Evolutionary conservation across 805 yeast species (phyloP).

Genomic region (Phaffomyces antillensis): DNA sequence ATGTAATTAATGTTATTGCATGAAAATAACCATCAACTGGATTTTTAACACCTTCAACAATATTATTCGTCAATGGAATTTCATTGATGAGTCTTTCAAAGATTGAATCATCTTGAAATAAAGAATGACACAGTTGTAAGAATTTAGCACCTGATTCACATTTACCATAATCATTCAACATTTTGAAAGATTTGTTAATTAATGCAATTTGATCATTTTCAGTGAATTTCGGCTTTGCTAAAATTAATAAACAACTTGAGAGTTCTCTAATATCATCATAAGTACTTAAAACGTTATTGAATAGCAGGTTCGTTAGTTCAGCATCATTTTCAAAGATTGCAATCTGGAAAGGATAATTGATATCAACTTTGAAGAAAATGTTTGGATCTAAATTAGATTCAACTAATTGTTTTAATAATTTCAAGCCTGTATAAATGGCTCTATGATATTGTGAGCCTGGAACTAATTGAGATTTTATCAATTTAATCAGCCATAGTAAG

Average conservation of each 20-base stretch:
- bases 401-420: slow-evolving; percentile 38
- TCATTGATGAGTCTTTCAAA: slow-evolving; percentile 26
- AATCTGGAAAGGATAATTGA: slow-evolving; percentile 43
- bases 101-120: slow-evolving; percentile 27
- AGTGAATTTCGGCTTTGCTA: slow-evolving; percentile 17
- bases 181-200: slow-evolving; percentile 24
- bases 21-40: slow-evolving; percentile 69
- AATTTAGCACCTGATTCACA: slow-evolving; percentile 78
- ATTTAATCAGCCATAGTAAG: slow-evolving; percentile 31
- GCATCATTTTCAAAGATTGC: slow-evolving; percentile 29
- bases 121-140: slow-evolving; percentile 41
- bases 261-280: slow-evolving; percentile 68
- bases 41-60: slow-evolving; percentile 39
- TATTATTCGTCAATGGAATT: slow-evolving; percentile 28
- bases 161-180: slow-evolving; percentile 43
- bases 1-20: slow-evolving; percentile 43
- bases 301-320: slow-evolving; percentile 38
- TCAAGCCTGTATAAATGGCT: slow-evolving; percentile 37
- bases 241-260: slow-evolving; percentile 38
- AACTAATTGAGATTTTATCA: slow-evolving; percentile 32
- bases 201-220: slow-evolving; percentile 9
- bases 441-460: slow-evolving; percentile 56
- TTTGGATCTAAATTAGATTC: slow-evolving; percentile 50
- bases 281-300: slow-evolving; percentile 60
- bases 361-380: slow-evolving; percentile 35